These are phyloP conservation scores for Emergomyces pasteurianus DNA, from an alignment of 2,329 filamentous ascomycete species.

Conservation along the genomic window DNA sequence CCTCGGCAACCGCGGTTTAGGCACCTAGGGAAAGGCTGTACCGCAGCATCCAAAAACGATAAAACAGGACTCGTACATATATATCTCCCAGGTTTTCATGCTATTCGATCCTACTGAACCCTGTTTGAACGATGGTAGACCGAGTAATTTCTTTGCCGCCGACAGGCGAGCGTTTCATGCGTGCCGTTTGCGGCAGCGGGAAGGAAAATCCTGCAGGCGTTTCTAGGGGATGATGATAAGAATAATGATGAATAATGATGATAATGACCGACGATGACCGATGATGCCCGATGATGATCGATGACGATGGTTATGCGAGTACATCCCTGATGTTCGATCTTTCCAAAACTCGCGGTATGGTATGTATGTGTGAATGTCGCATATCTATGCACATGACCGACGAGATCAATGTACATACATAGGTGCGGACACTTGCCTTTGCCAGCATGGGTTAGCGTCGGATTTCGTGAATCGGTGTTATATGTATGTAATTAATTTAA, in stretches of 20 bases:
- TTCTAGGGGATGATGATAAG: not conserved
- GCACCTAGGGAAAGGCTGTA: not conserved
- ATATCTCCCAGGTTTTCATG: too few relatives aligned
- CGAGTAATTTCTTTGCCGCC: too few relatives aligned
- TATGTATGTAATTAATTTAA: not conserved
- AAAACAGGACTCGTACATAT: too few relatives aligned
- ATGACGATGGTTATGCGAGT: not conserved
- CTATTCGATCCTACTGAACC: too few relatives aligned
- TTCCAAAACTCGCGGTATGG: not conserved
- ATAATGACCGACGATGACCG: too few relatives aligned
- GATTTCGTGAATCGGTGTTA: not conserved
- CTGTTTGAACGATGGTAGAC: too few relatives aligned
- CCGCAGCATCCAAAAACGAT: not conserved
- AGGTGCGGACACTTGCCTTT: not conserved
- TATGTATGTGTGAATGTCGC: not conserved
- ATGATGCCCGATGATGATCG: too few relatives aligned
- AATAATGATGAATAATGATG: not conserved
- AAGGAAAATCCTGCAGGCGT: not conserved
- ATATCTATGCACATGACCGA: not conserved
- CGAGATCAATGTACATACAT: not conserved
- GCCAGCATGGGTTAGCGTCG: not conserved
- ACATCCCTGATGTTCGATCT: not conserved
- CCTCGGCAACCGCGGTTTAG: not conserved
- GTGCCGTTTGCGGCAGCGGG: not conserved
- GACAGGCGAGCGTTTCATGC: not conserved